phyloP scores from a whole-genome alignment of 805 yeast genomes.

The Nakazawaea sp. region DNA sequence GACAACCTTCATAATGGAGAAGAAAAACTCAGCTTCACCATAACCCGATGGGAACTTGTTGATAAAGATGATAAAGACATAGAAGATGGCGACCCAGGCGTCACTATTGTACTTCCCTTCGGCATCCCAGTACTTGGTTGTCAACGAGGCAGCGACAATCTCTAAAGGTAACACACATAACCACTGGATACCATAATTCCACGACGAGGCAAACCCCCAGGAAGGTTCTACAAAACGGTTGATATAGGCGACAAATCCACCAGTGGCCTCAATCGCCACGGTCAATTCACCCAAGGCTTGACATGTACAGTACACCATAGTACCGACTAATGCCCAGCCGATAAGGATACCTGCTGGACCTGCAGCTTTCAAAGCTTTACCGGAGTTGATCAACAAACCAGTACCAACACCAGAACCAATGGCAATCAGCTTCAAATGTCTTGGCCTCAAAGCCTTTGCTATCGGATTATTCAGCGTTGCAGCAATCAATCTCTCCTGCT shows the following conservation, averaged over 20 bases:
- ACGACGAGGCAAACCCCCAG: slow-evolving; percentile 44
- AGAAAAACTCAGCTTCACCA: slow-evolving; percentile 50
- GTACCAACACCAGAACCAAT: slow-evolving; percentile 67
- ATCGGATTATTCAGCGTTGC: slow-evolving; percentile 19
- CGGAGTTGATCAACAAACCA: slow-evolving; percentile 63
- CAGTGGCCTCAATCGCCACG: slow-evolving; percentile 44
- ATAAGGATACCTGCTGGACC: slow-evolving; percentile 62
- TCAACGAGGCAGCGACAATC: slow-evolving; percentile 51
- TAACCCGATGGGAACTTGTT: slow-evolving; percentile 48
- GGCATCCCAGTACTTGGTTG: slow-evolving; percentile 45
- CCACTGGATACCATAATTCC: slow-evolving; percentile 51
- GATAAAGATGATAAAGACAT: slow-evolving; percentile 36
- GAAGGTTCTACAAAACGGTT: slow-evolving; percentile 49
- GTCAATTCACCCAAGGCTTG: slow-evolving; percentile 59
- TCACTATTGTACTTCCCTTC: slow-evolving; percentile 34
- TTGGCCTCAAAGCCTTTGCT: slow-evolving; percentile 37
- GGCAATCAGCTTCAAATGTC: slow-evolving; percentile 59
- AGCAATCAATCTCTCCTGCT: slow-evolving; percentile 8
- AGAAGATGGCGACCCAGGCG: slow-evolving; percentile 54
- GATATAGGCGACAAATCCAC: slow-evolving; percentile 45
- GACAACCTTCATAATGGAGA: slow-evolving; percentile 37
- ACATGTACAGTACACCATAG: slow-evolving; percentile 51
- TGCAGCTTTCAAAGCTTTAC: slow-evolving; percentile 48
- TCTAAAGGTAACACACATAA: slow-evolving; percentile 51
- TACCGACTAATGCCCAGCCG: slow-evolving; percentile 46